Evolutionary conservation across 257 asterid genomes (phyloP), one percentile per base, ranked within the genome.

Genomic region (Salvia rosmarinus): DNA sequence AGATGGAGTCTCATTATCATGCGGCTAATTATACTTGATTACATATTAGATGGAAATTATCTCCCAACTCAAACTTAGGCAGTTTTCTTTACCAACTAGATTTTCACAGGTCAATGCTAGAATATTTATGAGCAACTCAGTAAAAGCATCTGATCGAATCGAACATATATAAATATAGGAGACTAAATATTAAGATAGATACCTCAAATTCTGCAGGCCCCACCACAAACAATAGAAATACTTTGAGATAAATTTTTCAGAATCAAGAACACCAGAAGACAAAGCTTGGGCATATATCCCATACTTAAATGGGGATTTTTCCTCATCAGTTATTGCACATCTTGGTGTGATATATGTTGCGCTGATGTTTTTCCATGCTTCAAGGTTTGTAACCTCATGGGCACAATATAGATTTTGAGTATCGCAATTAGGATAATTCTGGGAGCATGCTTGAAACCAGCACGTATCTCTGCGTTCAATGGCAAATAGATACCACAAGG

Each of bases 201-300:
- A 89, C 96, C 99, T 95, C 75, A 94, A 77, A 77, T 94, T 94
- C 82, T 87, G 93, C 66, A 89, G 78, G 60, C 98, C 97, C 96
- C 96, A 94, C 97, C 97, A 91, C 79, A 91, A 82, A 77, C 99
- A 91, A 47, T 83, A 94, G 70, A 86, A 89, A 86, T 86, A 91
- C 70, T 88, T 94, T 23, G 90, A 75, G 57, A 85, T 47, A 44
- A 91, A 88, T 20, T 72, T 40, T 77, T 91, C 83, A 70, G 96
- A 84, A 67, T 88, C 89, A 35, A 95, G 87, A 79, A 95, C 73
- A 23, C 88, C 88, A 39, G 96, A 78, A 67, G 84, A 47, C 32
- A 91, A 62, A 68, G 99, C 99, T 58, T 82, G 86, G 47, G 65
- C 87, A 34, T 85, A 95, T 71, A 95, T 95, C 30, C 98, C 99